Evolutionary conservation across 2,329 filamentous ascomycete species (phyloP), one percentile per base, ranked within the genome.

Genomic region (Pseudogymnoascus sp.): DNA sequence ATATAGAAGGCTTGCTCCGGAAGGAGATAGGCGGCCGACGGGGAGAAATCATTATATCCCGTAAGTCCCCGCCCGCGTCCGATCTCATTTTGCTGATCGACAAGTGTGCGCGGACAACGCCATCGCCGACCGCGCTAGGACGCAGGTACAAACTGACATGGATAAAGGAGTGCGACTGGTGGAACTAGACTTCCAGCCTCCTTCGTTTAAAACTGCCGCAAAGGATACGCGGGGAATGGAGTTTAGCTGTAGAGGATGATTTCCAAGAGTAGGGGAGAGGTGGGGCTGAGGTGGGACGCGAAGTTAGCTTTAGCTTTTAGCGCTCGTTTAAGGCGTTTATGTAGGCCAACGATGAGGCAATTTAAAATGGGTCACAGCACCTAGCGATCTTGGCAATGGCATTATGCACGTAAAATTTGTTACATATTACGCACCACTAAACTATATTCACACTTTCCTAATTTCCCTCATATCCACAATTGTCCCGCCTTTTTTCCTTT

Each of bases 151-250:
- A 37, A 39, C 41, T 44, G 44, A 13, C 39, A 63, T 63, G 41
- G 54, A 62, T 33, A 60, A 61, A 24, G 7, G 58, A 39, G 60
- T 66, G 17, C 58, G 64, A 21, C 47, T 66, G 2, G 63, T 66
- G 3, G 54, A 66, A 54, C 37, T 66, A 35, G 63, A 64, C 24
- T 66, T 66, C 35, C 37, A 64, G 41, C 63, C 58, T 59, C 62
- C 60, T 10, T 35, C 54, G n/a, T 44, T 17, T 47, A 40, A 37
- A 31, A 47, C 41, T 41, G 8, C 9, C 9, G 15, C 11, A 10
- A 41, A 8, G 15, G 15, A 24, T 41, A 41, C 15, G 17, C 3
- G 8, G 15, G 39, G 11, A 11, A 41, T 41, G 17, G 39, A 41
- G 15, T 41, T 41, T 10, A 21, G 8, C 2, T 41, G 39, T 4